Base-by-base conservation (phyloP, 2,329 filamentous ascomycete genomes). In the Zymoseptoria crescenta region DNA sequence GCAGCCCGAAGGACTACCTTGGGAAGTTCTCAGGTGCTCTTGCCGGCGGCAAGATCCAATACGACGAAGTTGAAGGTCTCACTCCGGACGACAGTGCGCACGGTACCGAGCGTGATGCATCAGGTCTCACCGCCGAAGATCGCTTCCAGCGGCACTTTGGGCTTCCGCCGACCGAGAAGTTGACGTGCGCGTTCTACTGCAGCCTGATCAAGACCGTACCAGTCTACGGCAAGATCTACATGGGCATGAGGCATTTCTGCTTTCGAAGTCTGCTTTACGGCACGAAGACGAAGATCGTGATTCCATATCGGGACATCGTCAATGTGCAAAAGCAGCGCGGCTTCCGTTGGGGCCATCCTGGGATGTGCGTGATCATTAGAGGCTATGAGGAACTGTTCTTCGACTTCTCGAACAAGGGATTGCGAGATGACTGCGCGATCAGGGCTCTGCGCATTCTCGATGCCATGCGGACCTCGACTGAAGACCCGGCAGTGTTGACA, bases 1-100 rank as follows among this genome's bases (percentile, higher is more conserved):
- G 87, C 0, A 92, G 96, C 72, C 95, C 93, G 0, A 96, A 96
- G 86, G 91, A 91, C 1, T 97, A 97, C 70, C 87, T 96, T 30
- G 92, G 95, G 70, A 97, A 96, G 73, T 92, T 97, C 0, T 96
- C 93, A 0, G 93, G 91, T 45, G 97, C 97, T 89, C 94, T 94
- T 85, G 89, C 91, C 65, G 94, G 94, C 35, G 90, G 90, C 10
- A 87, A 87, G 67, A 91, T 87, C 68, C 93, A 97, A 74, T 99
- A 97, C 68, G 86, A 87, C 54, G 88, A 91, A 20, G 83, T 82
- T 21, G 85, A 89, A 70, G 77, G 81, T 13, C 80, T 86, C 8
- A 70, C 75, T 20, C 83, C 87, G 1, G 87, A 87, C 68, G 89
- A 95, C 62, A 76, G 77, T 57, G 74, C 79, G 1, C 76, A 80